Evolutionary conservation across 23 red algal genomes (phyloP).

Genomic region (Porphyridium purpureum): DNA sequence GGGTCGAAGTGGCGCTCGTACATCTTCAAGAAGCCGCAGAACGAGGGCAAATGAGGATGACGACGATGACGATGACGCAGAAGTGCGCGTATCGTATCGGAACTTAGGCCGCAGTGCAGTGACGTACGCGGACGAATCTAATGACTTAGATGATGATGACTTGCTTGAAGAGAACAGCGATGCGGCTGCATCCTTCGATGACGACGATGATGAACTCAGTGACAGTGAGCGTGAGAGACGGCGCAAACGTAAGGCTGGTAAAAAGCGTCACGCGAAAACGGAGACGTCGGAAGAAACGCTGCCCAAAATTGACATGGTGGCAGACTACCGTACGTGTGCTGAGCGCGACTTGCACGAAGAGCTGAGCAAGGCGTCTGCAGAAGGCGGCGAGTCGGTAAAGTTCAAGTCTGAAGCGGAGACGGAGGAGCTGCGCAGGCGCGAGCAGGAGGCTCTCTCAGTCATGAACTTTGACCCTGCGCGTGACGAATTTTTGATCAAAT

Average conservation of each 20-base stretch:
- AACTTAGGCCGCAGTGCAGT: no score
- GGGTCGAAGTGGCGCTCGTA: no score
- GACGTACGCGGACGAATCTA: background rate
- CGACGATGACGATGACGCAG: no score
- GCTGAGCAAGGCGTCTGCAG: no score
- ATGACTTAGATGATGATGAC: background rate
- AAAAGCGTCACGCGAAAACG: no score
- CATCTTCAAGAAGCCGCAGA: background rate
- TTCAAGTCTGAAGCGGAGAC: background rate
- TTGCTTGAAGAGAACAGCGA: background rate
- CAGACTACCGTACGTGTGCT: no score
- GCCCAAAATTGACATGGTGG: background rate
- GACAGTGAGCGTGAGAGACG: background rate
- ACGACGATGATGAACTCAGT: background rate
- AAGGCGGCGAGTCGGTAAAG: background rate
- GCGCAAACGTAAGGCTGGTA: background rate
- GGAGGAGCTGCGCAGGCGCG: background rate
- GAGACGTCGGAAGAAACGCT: no score
- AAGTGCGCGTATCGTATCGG: no score
- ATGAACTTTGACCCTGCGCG: conserved; percentile 30
- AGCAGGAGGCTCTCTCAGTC: background rate
- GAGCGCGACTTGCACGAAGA: no score
- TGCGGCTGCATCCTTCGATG: background rate
- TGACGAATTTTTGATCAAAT: conserved; percentile 78
- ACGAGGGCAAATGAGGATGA: background rate